phyloP scores from a whole-genome alignment of 1,284 basidiomycete species.

The Pholiota adiposa region DNA sequence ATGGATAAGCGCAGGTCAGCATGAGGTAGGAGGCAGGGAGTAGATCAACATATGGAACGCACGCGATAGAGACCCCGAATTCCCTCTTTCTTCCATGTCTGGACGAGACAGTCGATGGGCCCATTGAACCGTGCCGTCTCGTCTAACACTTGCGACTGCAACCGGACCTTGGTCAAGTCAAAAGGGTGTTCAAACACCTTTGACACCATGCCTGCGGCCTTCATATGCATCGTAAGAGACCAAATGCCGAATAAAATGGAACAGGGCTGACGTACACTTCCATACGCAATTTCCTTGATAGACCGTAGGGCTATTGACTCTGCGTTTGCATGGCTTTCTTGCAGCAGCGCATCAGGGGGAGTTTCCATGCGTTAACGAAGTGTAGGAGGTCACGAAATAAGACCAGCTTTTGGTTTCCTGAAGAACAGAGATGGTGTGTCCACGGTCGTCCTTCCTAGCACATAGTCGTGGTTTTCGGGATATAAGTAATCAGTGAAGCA shows the following conservation, averaged over 20 bases:
- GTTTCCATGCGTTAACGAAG: constrained; percentile 18
- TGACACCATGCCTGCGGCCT: constrained; percentile 79
- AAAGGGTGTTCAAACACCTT: constrained; percentile 89
- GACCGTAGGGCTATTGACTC: constrained; percentile 37
- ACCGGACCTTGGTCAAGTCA: constrained; percentile 83
- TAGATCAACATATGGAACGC: constrained; percentile 36
- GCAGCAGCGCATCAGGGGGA: constrained; percentile 20
- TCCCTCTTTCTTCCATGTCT: constrained; percentile 82
- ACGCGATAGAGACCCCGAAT: constrained; percentile 81
- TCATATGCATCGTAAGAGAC: constrained; percentile 22
- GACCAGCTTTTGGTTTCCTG: background rate
- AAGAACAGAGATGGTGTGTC: background rate
- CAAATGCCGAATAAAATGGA: background rate
- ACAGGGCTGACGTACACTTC: constrained; percentile 47
- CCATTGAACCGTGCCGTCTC: constrained; percentile 73
- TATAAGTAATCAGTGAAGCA: background rate
- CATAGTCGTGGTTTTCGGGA: background rate
- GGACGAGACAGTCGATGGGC: constrained; percentile 79
- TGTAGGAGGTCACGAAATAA: background rate
- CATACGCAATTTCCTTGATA: constrained; percentile 61
- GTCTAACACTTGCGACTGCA: constrained; percentile 85
- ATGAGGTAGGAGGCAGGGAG: constrained; percentile 1
- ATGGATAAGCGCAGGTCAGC: background rate
- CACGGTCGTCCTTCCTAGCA: background rate
- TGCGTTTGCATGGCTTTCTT: constrained; percentile 8